Conservation (phyloP, 768 basidiomycete species). For the Leccinum fibrillosum region DNA sequence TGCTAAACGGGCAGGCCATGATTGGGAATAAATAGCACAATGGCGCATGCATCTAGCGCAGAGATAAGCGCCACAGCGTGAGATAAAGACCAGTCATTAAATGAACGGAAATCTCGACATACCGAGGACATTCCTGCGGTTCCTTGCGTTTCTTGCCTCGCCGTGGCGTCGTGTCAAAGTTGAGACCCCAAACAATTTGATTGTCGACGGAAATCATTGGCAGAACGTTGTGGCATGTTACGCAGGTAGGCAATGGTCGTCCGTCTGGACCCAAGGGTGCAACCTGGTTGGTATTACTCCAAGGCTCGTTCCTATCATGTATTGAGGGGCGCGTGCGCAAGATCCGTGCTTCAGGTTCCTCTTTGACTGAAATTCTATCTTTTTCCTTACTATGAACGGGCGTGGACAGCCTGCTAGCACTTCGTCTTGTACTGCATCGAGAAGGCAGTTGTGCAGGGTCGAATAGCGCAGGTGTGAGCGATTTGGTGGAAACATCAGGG, state of each 20-base stretch:
- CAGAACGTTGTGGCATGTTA: conserved; percentile 66
- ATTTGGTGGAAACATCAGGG: conserved; percentile 45
- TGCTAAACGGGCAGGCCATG: conserved; percentile 67
- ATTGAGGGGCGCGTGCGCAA: conserved; percentile 47
- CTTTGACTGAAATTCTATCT: conserved; percentile 44
- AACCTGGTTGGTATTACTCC: conserved; percentile 40
- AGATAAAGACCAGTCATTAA: conserved; percentile 9
- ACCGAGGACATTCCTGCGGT: conserved; percentile 76
- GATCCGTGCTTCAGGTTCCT: conserved; percentile 46
- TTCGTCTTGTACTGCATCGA: conserved; percentile 25
- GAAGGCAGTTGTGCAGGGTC: conserved; percentile 27
- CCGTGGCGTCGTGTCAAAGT: conserved; percentile 42
- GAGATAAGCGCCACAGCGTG: conserved; percentile 12
- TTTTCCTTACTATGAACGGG: conserved; percentile 35
- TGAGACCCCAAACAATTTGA: conserved; percentile 72
- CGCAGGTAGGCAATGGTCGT: conserved; percentile 64
- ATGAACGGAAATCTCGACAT: conserved; percentile 27
- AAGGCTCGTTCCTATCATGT: conserved; percentile 33
- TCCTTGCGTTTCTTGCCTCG: conserved; percentile 55
- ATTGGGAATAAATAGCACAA: conserved; percentile 66
- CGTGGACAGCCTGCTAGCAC: conserved; percentile 31
- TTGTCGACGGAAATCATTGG: conserved; percentile 76
- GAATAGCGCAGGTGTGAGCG: conserved; percentile 33
- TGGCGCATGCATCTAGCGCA: conserved; percentile 70
- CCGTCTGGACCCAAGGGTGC: conserved; percentile 61